phyloP scores from a whole-genome alignment of 805 yeast genomes.

The Teunomyces cretensis region DNA sequence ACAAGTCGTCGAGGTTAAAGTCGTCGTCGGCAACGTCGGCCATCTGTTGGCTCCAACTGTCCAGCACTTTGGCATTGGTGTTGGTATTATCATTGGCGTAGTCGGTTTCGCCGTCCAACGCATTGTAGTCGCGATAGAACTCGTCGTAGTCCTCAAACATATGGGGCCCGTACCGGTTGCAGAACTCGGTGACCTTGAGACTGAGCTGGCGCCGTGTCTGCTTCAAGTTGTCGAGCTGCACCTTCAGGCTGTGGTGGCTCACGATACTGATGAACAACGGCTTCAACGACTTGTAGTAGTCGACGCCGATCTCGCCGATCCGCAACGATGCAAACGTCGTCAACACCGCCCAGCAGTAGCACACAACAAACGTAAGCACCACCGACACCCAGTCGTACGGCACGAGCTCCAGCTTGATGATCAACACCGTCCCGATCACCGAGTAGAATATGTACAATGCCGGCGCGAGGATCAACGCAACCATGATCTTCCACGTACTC shows the following conservation, averaged over 20 bases:
- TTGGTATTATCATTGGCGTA: too few relatives aligned
- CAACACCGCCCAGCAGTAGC: constrained; percentile 36
- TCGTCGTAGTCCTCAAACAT: constrained; percentile 38
- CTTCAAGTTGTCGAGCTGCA: constrained; percentile 35
- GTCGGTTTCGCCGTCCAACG: constrained; percentile 5
- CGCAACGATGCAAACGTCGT: constrained; percentile 43
- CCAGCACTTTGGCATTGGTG: too few relatives aligned
- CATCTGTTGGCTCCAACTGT: not conserved
- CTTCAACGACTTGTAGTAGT: constrained; percentile 38
- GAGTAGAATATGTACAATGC: constrained; percentile 40
- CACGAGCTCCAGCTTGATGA: constrained; percentile 14
- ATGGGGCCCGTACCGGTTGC: constrained; percentile 37
- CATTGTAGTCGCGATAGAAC: constrained; percentile 27
- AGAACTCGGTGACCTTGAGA: constrained; percentile 30
- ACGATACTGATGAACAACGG: constrained; percentile 37
- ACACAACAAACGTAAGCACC: constrained; percentile 23
- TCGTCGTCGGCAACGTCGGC: constrained; percentile 7
- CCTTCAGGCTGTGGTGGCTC: constrained; percentile 25
- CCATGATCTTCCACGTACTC: constrained; percentile 44
- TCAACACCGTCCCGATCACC: constrained; percentile 27
- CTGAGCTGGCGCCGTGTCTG: constrained; percentile 26
- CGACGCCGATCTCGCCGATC: constrained; percentile 43
- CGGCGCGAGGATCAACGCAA: constrained; percentile 43
- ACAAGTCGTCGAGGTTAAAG: constrained; percentile 20
- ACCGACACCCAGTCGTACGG: constrained; percentile 12